phyloP scores from a whole-genome alignment of 2,329 filamentous ascomycete species.

The Truncatella angustata region DNA sequence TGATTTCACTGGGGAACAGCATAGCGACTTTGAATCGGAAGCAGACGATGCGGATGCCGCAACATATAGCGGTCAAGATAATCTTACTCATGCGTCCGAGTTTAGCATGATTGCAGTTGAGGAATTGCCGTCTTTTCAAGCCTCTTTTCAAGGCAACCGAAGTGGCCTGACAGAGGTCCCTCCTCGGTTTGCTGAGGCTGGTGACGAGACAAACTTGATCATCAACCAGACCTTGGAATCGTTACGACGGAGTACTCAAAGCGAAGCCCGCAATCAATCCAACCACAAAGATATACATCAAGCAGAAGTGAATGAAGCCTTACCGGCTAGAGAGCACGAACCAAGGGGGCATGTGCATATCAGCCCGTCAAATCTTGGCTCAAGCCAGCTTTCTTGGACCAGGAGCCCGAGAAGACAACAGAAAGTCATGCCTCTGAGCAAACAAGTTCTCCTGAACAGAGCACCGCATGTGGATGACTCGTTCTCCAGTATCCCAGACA shows the following conservation, averaged over 20 bases:
- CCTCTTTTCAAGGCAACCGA: slow-evolving; percentile 40
- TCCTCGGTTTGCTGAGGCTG: slow-evolving; percentile 40
- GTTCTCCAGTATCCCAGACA: slow-evolving; percentile 34
- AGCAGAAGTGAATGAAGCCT: slow-evolving; percentile 15
- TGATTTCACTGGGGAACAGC: slow-evolving; percentile 22
- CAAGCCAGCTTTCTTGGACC: slow-evolving; percentile 16
- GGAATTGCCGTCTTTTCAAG: slow-evolving; percentile 45
- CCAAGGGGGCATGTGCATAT: neutral
- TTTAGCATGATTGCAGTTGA: slow-evolving; percentile 61
- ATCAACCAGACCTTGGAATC: slow-evolving; percentile 55
- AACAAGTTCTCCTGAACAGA: slow-evolving; percentile 32
- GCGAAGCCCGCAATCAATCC: slow-evolving; percentile 10
- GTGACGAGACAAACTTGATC: slow-evolving; percentile 55
- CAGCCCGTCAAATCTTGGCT: slow-evolving; percentile 8
- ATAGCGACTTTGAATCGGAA: slow-evolving; percentile 26
- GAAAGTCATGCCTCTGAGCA: slow-evolving; percentile 30
- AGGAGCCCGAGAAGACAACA: slow-evolving; percentile 34
- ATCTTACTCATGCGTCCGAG: slow-evolving; percentile 44
- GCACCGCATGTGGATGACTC: slow-evolving; percentile 30
- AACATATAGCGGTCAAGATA: slow-evolving; percentile 23
- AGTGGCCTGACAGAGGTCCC: slow-evolving; percentile 29
- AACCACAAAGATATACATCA: slow-evolving; percentile 3
- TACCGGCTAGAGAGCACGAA: neutral
- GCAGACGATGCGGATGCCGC: slow-evolving; percentile 15
- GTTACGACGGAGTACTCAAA: slow-evolving; percentile 37